Base-by-base conservation (phyloP, 108 stramenopile species). In the Poteriospumella lacustris region DNA sequence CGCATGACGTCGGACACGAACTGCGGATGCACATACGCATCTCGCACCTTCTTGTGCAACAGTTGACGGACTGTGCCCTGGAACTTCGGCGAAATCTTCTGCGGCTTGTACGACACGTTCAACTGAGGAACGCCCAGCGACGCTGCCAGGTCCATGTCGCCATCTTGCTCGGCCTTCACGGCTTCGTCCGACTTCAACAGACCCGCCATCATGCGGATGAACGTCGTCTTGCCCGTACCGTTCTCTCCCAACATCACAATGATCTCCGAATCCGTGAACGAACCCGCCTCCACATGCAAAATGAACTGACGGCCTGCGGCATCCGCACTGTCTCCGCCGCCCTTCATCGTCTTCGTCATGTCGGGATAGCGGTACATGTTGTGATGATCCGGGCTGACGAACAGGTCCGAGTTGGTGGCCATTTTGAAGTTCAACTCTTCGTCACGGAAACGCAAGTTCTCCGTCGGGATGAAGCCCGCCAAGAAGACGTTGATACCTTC, bases 401-500 rank as follows among this genome's bases (percentile, higher is more conserved):
- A 42, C 78, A 87, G 84, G 28, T 87, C 87, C 43, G 80, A 76
- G 58, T 36, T 78, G 68, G 77, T 76, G 40, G 87, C 76, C 87
- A 97, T 94, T 88, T 99, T 96, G 91, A 97, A 99, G 44, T 91
- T 88, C 34, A 99, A 90, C 9, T 94, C 89, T 81, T 92, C 92
- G 73, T 96, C 94, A 68, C 98, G 89, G 90, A 99, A 99, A 29
- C 98, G 84, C 69, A 99, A 80, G 83, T 99, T 99, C 89, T 99
- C 98, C 31, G 98, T 97, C 59, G 94, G 94, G 68, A 99, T 89
- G 85, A 94, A 99, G 33, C 98, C 96, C 0, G 96, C 94, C 76
- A 99, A 86, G 87, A 99, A 99, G 58, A 96, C 91, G 86, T 99
- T 99, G 89, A 99, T 99, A 73, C 96, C 98, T 47, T 93, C 93